Conservation (phyloP, 83 land plant genomes). For the Thuja plicata region DNA sequence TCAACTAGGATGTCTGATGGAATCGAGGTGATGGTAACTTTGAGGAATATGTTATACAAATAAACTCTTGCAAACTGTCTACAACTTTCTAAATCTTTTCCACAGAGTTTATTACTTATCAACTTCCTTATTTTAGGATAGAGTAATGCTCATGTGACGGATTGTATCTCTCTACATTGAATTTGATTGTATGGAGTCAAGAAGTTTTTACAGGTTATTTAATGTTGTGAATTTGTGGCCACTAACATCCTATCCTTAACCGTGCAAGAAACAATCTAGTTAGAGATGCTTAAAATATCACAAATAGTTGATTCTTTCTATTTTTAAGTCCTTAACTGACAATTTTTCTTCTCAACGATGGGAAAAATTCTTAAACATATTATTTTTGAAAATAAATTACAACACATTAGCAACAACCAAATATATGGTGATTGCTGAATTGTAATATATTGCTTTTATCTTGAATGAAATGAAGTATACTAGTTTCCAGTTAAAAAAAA, state of each 20-base stretch:
- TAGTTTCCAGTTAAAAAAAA: too few species aligned
- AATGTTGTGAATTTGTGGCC: neutral
- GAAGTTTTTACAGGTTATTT: neutral
- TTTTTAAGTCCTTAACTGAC: neutral
- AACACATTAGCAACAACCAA: neutral
- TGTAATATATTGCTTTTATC: neutral
- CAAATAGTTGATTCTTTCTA: neutral
- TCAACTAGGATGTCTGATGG: neutral
- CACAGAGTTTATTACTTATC: neutral
- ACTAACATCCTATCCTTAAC: neutral
- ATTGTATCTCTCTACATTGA: neutral
- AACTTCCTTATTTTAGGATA: neutral
- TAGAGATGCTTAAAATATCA: neutral
- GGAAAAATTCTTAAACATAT: neutral
- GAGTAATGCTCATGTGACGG: neutral
- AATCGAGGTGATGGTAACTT: neutral
- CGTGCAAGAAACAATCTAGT: neutral
- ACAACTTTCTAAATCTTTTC: neutral
- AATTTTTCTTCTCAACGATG: neutral
- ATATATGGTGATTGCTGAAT: neutral
- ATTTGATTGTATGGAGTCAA: neutral
- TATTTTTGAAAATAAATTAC: neutral
- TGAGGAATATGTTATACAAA: neutral
- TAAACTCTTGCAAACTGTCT: neutral
- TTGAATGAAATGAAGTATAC: neutral